These are phyloP conservation scores for Rhodotorula sp. DNA, from an alignment of 1,284 basidiomycete genomes.

Conservation along the genomic window DNA sequence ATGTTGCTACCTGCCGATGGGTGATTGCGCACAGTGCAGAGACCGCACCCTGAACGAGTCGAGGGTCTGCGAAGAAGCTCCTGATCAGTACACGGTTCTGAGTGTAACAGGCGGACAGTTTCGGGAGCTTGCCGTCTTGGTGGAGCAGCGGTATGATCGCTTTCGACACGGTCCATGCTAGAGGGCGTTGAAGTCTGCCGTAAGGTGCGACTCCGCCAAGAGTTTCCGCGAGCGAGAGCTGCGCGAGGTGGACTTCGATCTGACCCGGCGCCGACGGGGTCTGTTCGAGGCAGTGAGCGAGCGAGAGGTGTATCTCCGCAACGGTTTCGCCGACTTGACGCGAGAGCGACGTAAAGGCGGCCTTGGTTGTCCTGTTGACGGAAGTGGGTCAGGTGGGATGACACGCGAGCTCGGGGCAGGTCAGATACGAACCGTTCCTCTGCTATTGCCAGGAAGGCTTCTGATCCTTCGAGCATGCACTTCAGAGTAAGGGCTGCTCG, in stretches of 20 bases:
- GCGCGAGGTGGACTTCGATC: not conserved
- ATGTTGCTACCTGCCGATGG: not conserved
- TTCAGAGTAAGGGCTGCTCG: constrained; percentile 18
- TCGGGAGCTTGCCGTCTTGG: not conserved
- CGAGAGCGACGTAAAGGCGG: constrained; percentile 41
- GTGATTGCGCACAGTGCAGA: constrained; percentile 1
- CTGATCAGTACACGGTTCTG: not conserved
- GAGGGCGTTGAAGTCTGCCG: constrained; percentile 16
- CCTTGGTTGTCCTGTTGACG: constrained; percentile 17
- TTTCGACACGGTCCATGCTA: constrained; percentile 13
- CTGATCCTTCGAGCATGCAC: constrained; percentile 15
- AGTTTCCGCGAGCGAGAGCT: constrained; percentile 11
- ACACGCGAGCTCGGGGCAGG: not conserved
- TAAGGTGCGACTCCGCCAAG: constrained; percentile 26
- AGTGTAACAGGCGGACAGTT: no score
- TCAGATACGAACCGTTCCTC: constrained; percentile 25
- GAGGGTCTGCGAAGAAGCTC: not conserved
- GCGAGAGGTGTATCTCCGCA: constrained; percentile 27
- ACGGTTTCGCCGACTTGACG: constrained; percentile 32
- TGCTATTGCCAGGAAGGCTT: constrained; percentile 26
- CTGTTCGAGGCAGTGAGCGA: constrained; percentile 7
- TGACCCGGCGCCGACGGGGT: not conserved
- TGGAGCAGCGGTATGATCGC: not conserved
- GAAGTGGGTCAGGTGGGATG: not conserved
- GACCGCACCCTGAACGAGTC: not conserved